Conservation (phyloP, 2,329 filamentous ascomycete genomes). For the Rutstroemia sp. region DNA sequence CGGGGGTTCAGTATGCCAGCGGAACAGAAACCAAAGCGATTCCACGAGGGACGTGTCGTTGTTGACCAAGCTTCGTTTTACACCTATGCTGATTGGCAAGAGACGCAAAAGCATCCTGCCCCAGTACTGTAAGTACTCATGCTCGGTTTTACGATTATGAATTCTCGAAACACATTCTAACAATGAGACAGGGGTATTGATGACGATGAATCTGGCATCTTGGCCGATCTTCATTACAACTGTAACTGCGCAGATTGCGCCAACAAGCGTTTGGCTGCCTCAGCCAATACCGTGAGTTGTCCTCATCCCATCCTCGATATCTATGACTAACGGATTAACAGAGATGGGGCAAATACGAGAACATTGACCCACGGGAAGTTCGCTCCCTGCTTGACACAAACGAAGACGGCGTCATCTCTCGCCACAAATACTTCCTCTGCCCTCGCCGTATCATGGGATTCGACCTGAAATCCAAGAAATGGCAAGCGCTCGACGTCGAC, state of each 20-base stretch:
- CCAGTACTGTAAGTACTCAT: conserved; percentile 6
- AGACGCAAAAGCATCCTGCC: conserved; percentile 15
- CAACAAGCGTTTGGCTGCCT: conserved; percentile 16
- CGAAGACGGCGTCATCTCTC: conserved; percentile 2
- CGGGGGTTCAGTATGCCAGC: conserved; percentile 19
- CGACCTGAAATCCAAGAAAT: conserved; percentile 20
- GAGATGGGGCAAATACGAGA: conserved; percentile 18
- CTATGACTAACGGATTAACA: neutral
- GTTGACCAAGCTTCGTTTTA: conserved; percentile 18
- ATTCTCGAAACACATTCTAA: neutral
- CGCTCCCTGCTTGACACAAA: conserved; percentile 8
- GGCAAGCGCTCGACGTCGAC: conserved; percentile 18
- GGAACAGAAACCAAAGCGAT: conserved; percentile 18
- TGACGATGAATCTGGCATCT: conserved; percentile 17
- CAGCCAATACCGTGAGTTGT: conserved; percentile 7
- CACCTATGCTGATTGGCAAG: conserved; percentile 19
- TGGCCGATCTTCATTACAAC: conserved; percentile 18
- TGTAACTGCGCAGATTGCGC: conserved; percentile 15
- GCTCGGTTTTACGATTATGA: no score
- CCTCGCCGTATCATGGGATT: conserved; percentile 19
- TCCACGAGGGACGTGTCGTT: conserved; percentile 17
- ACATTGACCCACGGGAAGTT: conserved; percentile 16
- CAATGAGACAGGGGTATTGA: conserved; percentile 10
- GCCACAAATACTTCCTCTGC: conserved; percentile 18
- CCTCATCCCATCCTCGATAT: neutral